phyloP scores from a whole-genome alignment of 495 filamentous ascomycete species.

The Articulospora tetracladia region DNA sequence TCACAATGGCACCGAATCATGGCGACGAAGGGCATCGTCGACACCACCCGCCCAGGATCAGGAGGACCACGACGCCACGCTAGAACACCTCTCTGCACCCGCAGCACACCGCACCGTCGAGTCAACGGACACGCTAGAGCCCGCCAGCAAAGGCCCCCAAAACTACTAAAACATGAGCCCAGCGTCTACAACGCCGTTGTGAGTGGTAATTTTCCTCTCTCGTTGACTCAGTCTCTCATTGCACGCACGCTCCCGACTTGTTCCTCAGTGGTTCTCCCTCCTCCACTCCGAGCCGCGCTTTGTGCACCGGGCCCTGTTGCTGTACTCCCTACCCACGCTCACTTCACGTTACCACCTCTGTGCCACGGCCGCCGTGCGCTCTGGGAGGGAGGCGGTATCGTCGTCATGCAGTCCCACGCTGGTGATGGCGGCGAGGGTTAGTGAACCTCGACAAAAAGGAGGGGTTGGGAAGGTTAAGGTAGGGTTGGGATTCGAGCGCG shows the following conservation, averaged over 20 bases:
- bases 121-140: background rate
- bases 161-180: slow-evolving; percentile 12
- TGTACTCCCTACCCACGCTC: background rate
- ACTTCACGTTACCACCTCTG: no score
- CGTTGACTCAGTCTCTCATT: background rate
- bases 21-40: background rate
- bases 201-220: slow-evolving; percentile 14
- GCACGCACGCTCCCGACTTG: background rate
- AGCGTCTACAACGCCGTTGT: slow-evolving; percentile 26
- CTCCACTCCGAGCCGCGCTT: background rate
- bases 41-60: background rate
- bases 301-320: background rate
- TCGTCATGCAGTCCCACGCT: background rate
- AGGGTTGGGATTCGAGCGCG: background rate
- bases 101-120: background rate
- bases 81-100: background rate
- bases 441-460: slow-evolving; percentile 2
- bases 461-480: slow-evolving; percentile 11
- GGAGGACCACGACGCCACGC: background rate
- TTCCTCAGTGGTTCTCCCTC: background rate
- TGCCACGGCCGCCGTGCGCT: background rate
- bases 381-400: background rate
- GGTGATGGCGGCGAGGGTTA: background rate
- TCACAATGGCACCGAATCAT: slow-evolving; percentile 21
- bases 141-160: background rate